These are phyloP conservation scores for Vicia sativa DNA, from an alignment of 306 rosid genomes.

Conservation along the genomic window DNA sequence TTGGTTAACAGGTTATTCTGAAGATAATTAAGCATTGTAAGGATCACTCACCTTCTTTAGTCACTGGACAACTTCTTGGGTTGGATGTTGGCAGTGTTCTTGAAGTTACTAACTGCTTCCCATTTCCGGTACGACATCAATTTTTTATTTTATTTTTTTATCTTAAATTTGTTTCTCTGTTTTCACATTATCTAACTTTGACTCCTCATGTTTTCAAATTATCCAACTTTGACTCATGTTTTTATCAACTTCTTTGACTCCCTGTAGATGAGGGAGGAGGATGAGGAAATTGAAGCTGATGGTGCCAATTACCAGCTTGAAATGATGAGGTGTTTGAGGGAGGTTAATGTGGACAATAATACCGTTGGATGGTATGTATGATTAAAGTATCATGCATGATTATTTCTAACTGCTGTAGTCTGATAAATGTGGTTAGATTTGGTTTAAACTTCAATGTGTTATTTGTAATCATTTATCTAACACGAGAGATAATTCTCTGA, in stretches of 20 bases:
- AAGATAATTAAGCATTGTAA: constrained; percentile 99
- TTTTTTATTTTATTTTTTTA: background rate
- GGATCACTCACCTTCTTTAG: constrained; percentile 90
- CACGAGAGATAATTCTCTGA: constrained; percentile 21
- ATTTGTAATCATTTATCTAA: constrained; percentile 7
- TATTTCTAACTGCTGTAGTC: background rate
- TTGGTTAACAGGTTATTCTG: constrained; percentile 65
- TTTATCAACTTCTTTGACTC: no score
- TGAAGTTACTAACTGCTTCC: constrained; percentile 69
- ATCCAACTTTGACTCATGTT: no score
- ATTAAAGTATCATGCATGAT: constrained; percentile 40
- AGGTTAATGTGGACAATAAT: constrained; percentile 96
- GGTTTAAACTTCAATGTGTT: background rate
- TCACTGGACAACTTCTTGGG: constrained; percentile 97
- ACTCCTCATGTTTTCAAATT: background rate
- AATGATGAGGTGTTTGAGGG: constrained; percentile 99
- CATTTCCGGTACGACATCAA: no score
- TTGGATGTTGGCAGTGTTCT: constrained; percentile 97
- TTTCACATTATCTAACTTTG: background rate
- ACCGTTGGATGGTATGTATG: constrained; percentile 90
- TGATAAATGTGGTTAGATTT: constrained; percentile 2
- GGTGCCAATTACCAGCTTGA: constrained; percentile 99
- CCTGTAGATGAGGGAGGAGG: constrained; percentile 91
- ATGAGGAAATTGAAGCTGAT: constrained; percentile 96
- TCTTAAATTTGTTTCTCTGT: background rate